phyloP scores from a whole-genome alignment of 345 rosid species.

The Euphorbia peplus region DNA sequence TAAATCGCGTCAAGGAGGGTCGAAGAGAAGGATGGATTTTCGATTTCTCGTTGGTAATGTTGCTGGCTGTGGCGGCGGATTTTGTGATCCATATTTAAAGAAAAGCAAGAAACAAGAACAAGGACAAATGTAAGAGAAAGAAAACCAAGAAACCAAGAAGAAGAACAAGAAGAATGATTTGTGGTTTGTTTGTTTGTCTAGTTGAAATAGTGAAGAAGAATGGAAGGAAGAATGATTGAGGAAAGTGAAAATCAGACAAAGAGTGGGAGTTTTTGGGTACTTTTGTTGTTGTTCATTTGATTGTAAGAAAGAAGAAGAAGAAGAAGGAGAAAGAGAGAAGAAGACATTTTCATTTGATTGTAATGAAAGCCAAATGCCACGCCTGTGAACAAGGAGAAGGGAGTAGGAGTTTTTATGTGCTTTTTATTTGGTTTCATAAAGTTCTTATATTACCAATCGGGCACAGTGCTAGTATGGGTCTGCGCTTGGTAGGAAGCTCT shows the following conservation, averaged over 20 bases:
- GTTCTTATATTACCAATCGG: conserved; percentile 38
- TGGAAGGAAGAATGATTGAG: conserved; percentile 24
- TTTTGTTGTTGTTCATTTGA: no score
- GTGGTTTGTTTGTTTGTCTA: conserved; percentile 36
- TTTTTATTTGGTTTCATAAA: conserved; percentile 14
- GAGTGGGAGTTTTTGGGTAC: conserved; percentile 17
- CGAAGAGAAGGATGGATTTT: conserved; percentile 33
- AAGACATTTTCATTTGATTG: conserved; percentile 41
- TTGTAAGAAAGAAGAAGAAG: conserved; percentile 8
- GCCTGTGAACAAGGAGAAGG: conserved; percentile 36
- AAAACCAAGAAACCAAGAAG: no score
- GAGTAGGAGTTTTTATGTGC: conserved; percentile 11
- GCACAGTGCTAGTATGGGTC: no score
- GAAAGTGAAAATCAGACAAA: conserved; percentile 24
- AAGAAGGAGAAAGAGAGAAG: conserved; percentile 18
- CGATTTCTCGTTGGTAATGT: conserved; percentile 16
- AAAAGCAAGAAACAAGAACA: conserved; percentile 14
- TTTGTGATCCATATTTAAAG: conserved; percentile 37
- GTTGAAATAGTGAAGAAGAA: conserved; percentile 26
- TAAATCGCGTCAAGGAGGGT: conserved; percentile 33
- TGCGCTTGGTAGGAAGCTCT: no score
- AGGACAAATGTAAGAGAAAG: conserved; percentile 27
- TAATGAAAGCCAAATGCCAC: conserved; percentile 60
- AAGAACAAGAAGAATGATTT: conserved; percentile 34
- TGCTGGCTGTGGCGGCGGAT: conserved; percentile 17